A percentile compares a stretch with the other conserved stretches of the same genome.
Evolutionary conservation across 495 filamentous ascomycete species (phyloP).

Genomic region (Xylona heveae): DNA sequence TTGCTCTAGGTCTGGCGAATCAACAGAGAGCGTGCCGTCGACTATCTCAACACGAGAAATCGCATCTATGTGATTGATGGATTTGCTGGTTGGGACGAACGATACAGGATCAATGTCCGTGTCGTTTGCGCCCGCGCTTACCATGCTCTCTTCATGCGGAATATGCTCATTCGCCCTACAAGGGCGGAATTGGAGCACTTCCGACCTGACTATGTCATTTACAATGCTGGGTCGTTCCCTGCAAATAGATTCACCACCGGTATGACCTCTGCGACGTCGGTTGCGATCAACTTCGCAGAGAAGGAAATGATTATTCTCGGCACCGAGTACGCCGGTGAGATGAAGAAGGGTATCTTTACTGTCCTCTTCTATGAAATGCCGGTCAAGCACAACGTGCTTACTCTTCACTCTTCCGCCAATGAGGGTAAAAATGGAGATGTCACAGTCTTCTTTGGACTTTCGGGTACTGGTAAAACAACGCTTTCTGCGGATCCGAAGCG

Average conservation of each 20-base stretch:
- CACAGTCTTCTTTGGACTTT: constrained; percentile 97
- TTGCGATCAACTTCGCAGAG: constrained; percentile 72
- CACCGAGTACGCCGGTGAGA: constrained; percentile 97
- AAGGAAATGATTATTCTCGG: constrained; percentile 97
- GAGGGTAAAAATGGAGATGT: constrained; percentile 76
- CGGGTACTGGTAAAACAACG: constrained; percentile 96
- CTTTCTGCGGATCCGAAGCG: constrained; percentile 94
- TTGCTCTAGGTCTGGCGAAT: constrained; percentile 81
- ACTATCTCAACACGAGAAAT: constrained; percentile 96
- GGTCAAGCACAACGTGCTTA: constrained; percentile 96
- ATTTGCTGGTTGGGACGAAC: constrained; percentile 94
- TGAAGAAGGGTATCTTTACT: constrained; percentile 99
- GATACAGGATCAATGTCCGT: constrained; percentile 92
- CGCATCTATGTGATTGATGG: constrained; percentile 98
- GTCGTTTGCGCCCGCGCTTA: constrained; percentile 97
- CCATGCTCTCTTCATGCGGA: constrained; percentile 99
- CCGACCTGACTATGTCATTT: constrained; percentile 98
- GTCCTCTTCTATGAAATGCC: constrained; percentile 99
- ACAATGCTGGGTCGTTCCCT: constrained; percentile 96
- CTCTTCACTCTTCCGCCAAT: constrained; percentile 87
- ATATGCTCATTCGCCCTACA: constrained; percentile 95
- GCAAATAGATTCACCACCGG: constrained; percentile 95
- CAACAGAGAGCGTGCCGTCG: constrained; percentile 95
- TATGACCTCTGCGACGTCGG: constrained; percentile 88
- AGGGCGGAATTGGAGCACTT: constrained; percentile 85